Conservation (phyloP, 1,284 basidiomycete species). For the Rhodofomes roseus region DNA sequence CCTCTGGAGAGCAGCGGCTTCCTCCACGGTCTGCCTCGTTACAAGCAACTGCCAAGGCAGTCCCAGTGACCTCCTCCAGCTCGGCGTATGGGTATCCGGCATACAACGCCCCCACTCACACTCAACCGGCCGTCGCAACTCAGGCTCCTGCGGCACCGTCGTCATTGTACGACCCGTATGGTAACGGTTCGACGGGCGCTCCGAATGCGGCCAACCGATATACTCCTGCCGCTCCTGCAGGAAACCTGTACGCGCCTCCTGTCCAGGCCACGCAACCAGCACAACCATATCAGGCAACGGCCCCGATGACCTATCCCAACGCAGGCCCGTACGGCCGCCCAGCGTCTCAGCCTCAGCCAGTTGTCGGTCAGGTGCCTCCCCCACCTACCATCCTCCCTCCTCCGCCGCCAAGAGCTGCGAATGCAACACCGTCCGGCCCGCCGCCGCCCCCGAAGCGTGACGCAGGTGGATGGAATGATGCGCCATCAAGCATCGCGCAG, state of each 20-base stretch:
- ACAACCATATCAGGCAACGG: slow-evolving; percentile 24
- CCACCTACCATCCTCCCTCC: slow-evolving; percentile 20
- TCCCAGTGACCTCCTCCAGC: slow-evolving; percentile 17
- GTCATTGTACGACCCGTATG: slow-evolving; percentile 23
- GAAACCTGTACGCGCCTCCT: slow-evolving; percentile 29
- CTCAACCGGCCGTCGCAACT: slow-evolving; percentile 16
- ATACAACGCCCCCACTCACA: slow-evolving; percentile 18
- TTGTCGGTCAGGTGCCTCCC: slow-evolving; percentile 13
- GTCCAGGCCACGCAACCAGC: slow-evolving; percentile 17
- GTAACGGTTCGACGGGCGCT: not conserved
- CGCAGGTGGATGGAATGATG: slow-evolving; percentile 91
- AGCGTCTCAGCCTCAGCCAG: slow-evolving; percentile 18
- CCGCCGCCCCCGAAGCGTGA: slow-evolving; percentile 54
- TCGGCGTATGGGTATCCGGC: slow-evolving; percentile 20
- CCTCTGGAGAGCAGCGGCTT: slow-evolving; percentile 37
- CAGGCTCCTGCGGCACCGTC: slow-evolving; percentile 14
- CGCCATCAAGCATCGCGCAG: slow-evolving; percentile 51
- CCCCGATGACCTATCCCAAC: slow-evolving; percentile 15
- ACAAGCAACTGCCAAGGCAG: slow-evolving; percentile 18
- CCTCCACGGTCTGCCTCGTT: slow-evolving; percentile 26
- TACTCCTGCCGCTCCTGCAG: slow-evolving; percentile 7
- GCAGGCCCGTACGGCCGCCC: slow-evolving; percentile 20
- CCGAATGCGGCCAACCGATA: slow-evolving; percentile 6
- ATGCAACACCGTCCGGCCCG: slow-evolving; percentile 21
- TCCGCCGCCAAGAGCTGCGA: slow-evolving; percentile 18